These are phyloP conservation scores for Afroboletus lepidellus DNA, from an alignment of 1,284 basidiomycete genomes.

Conservation along the genomic window DNA sequence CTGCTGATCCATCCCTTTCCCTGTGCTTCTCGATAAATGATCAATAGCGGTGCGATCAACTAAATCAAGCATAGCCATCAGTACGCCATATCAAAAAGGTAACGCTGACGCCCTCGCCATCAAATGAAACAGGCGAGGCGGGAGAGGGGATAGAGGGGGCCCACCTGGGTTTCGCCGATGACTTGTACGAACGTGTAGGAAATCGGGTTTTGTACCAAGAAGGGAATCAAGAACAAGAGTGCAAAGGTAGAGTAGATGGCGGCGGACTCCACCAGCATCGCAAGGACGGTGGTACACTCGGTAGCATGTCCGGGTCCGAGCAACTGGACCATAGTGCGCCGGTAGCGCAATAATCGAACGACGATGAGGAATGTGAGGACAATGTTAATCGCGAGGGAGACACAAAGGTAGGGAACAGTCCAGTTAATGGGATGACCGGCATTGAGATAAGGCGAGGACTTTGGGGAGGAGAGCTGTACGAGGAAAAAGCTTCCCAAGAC, in stretches of 20 bases:
- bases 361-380: conserved; percentile 22
- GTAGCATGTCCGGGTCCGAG: conserved; percentile 24
- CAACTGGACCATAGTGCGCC: conserved; percentile 8
- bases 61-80: conserved; percentile 9
- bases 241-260: conserved; percentile 26
- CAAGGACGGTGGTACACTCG: conserved; percentile 27
- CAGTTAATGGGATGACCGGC: conserved; percentile 21
- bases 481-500: conserved; percentile 29
- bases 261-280: conserved; percentile 31
- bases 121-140: background rate
- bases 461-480: conserved; percentile 27
- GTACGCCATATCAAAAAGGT: background rate
- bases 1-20: conserved; percentile 32
- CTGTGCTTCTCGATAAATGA: conserved; percentile 29
- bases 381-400: conserved; percentile 28
- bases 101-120: background rate
- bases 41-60: conserved; percentile 30
- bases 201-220: conserved; percentile 6
- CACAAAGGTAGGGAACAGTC: conserved; percentile 27
- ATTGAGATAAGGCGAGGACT: conserved; percentile 26
- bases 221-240: conserved; percentile 30
- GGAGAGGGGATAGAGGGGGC: background rate
- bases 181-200: conserved; percentile 29
- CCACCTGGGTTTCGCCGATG: conserved; percentile 31
- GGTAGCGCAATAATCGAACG: conserved; percentile 23